Conservation (phyloP, 164 flowering plant genomes). For the Piper betle region DNA sequence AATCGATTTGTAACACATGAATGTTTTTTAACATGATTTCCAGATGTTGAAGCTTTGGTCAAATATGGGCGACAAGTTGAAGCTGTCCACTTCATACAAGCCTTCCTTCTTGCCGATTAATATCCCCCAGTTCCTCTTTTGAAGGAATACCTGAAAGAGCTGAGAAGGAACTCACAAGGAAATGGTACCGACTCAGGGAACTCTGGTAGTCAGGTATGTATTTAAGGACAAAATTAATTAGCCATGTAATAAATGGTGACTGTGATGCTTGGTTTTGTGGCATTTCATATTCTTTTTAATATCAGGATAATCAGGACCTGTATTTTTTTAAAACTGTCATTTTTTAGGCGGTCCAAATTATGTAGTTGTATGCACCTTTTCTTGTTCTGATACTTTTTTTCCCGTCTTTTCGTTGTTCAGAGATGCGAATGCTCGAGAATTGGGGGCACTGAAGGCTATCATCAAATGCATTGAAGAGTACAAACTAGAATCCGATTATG, state of each 20-base stretch:
- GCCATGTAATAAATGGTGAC: too few species aligned
- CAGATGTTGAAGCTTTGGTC: conserved; percentile 46
- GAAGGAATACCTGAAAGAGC: conserved; percentile 46
- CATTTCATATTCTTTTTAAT: too few species aligned
- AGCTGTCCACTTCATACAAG: conserved; percentile 48
- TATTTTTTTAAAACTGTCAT: too few species aligned
- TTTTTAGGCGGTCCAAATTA: background rate
- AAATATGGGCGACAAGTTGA: conserved; percentile 39
- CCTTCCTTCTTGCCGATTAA: conserved; percentile 41
- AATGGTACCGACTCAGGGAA: conserved; percentile 18
- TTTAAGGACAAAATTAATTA: too few species aligned
- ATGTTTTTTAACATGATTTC: background rate
- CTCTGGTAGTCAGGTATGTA: conserved; percentile 26
- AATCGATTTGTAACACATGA: background rate
- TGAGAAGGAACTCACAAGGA: conserved; percentile 45
- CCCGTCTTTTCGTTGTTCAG: conserved; percentile 16
- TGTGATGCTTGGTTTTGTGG: too few species aligned
- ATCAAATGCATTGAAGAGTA: conserved; percentile 43
- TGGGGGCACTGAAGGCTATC: conserved; percentile 39
- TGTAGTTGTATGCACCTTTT: background rate
- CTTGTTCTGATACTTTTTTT: too few species aligned
- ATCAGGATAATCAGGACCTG: too few species aligned
- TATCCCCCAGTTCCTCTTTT: conserved; percentile 48
- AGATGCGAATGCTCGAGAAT: conserved; percentile 45
- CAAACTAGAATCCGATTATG: conserved; percentile 45